Base-by-base conservation (phyloP, 208 protist species). In the Histomonas meleagridis region DNA sequence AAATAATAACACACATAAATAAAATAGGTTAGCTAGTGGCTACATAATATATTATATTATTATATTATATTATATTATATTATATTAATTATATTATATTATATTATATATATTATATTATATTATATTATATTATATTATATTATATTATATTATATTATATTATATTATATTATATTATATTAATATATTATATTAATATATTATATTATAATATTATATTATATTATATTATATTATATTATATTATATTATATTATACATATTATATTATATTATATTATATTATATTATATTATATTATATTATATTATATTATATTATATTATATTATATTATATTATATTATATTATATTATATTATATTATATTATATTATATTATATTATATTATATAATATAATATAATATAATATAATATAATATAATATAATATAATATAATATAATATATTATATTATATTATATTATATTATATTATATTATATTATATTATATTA, bases 1-100 rank as follows among this genome's bases (percentile, higher is more conserved):
- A n/a, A n/a, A n/a, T n/a, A n/a, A n/a, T n/a, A n/a, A n/a, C n/a
- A n/a, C n/a, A n/a, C n/a, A n/a, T n/a, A n/a, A n/a, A n/a, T n/a
- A n/a, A n/a, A n/a, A n/a, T n/a, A n/a, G n/a, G n/a, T n/a, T n/a
- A n/a, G n/a, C n/a, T n/a, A n/a, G n/a, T n/a, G n/a, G n/a, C n/a
- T n/a, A n/a, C n/a, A 70, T 70, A 70, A n/a, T 70, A 70, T 28
- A 70, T 70, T 70, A 70, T 70, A 70, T 70, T 70, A 70, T 70
- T n/a, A n/a, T 70, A 70, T 70, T 70, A 70, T 70, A 70, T 70
- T 70, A 70, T 70, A 70, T 28, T 70, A 70, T 70, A 70, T 70
- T 70, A 70, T 70, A 70, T n/a, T 70, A 70, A n/a, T 70, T n/a
- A 70, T 70, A 70, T 70, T 70, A 70, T 70, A 70, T 70, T 70